phyloP scores from a whole-genome alignment of 1,139 yeast genomes.

The Blastobotrys serpentis region DNA sequence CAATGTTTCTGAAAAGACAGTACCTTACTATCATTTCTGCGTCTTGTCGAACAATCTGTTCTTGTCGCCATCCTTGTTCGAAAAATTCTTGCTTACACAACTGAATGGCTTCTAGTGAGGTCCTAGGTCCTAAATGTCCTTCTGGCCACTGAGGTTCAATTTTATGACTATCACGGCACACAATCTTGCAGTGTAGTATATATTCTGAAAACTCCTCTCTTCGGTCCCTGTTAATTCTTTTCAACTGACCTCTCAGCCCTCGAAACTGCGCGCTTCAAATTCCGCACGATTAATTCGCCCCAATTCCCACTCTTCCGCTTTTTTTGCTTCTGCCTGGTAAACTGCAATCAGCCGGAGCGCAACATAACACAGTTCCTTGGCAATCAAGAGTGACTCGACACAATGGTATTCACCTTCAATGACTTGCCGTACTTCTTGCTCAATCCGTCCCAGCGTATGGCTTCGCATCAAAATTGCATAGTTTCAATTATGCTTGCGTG shows the following conservation, averaged over 20 bases:
- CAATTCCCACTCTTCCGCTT: neutral
- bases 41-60: too few species aligned
- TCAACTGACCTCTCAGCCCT: neutral
- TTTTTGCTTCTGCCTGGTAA: neutral
- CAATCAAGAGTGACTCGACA: neutral
- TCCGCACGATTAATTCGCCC: neutral
- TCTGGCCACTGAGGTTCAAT: too few species aligned
- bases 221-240: too few species aligned
- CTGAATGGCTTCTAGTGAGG: too few species aligned
- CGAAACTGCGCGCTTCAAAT: neutral
- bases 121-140: too few species aligned
- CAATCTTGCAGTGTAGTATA: too few species aligned
- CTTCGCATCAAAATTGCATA: neutral
- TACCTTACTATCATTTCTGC: too few species aligned
- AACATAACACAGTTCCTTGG: neutral
- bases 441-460: neutral
- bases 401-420: neutral
- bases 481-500: neutral
- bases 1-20: too few species aligned
- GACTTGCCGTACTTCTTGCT: neutral
- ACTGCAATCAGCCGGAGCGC: neutral
- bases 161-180: too few species aligned
- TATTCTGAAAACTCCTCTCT: too few species aligned
- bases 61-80: too few species aligned
- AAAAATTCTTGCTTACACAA: too few species aligned